A percentile compares a stretch with the other conserved stretches of the same genome.
Conservation (phyloP, 257 asterid species). For the Buddleja alternifolia region DNA sequence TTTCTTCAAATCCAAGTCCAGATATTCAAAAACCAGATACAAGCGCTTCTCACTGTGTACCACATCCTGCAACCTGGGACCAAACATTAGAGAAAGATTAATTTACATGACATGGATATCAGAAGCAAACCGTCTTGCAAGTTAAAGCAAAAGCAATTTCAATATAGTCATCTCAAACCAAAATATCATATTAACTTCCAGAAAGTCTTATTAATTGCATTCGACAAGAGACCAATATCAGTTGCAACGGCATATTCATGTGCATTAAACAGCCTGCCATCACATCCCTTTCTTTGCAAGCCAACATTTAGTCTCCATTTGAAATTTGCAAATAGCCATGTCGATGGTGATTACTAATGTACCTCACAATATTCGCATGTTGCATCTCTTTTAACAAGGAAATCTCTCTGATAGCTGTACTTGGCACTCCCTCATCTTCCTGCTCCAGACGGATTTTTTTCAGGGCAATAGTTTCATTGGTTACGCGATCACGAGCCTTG, state of each 20-base stretch:
- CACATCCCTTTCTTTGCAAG: slow-evolving; percentile 14
- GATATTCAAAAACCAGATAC: slow-evolving; percentile 92
- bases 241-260: slow-evolving; percentile 18
- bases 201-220: background rate
- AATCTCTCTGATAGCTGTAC: slow-evolving; percentile 96
- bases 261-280: slow-evolving; percentile 2
- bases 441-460: slow-evolving; percentile 97
- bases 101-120: slow-evolving; percentile 7
- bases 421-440: slow-evolving; percentile 99
- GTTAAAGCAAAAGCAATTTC: slow-evolving; percentile 6
- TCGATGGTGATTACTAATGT: slow-evolving; percentile 1
- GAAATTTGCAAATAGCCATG: slow-evolving; percentile 20
- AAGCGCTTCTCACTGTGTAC: slow-evolving; percentile 93
- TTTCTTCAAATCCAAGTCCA: slow-evolving; percentile 96
- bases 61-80: slow-evolving; percentile 92
- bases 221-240: background rate
- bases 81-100: slow-evolving; percentile 16
- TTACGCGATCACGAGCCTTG: slow-evolving; percentile 85
- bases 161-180: slow-evolving; percentile 16
- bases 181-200: slow-evolving; percentile 2
- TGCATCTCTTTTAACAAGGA: slow-evolving; percentile 99
- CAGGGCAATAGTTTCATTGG: slow-evolving; percentile 92
- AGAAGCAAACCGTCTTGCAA: slow-evolving; percentile 11
- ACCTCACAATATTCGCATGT: slow-evolving; percentile 93
- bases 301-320: background rate